These are phyloP conservation scores for Eleusine coracana DNA, from an alignment of 176 grass and related monocot genomes.

Conservation along the genomic window DNA sequence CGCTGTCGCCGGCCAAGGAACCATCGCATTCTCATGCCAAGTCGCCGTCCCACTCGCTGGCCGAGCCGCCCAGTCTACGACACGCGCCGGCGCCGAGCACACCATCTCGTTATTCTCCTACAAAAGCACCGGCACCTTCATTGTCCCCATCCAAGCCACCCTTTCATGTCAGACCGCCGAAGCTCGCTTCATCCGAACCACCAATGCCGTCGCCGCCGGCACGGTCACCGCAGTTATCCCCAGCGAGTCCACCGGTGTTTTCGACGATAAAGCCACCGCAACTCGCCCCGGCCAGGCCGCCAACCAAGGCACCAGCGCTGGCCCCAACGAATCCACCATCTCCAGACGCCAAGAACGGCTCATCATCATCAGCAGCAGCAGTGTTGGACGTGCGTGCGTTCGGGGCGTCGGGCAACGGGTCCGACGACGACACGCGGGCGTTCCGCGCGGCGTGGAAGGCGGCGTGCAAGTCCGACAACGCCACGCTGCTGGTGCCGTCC, in stretches of 20 bases:
- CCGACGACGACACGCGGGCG: slow-evolving; percentile 57
- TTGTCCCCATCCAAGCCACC: not conserved
- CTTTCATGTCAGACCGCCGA: not conserved
- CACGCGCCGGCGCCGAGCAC: slow-evolving; percentile 1
- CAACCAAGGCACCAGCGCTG: not conserved
- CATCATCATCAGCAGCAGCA: not conserved
- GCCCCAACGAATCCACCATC: slow-evolving; percentile 17
- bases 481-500: slow-evolving; percentile 59
- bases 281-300: not conserved
- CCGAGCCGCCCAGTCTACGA: not conserved
- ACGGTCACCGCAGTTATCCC: not conserved
- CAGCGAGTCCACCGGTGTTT: not conserved
- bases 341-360: not conserved
- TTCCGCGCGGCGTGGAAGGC: slow-evolving; percentile 76
- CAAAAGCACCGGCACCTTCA: not conserved
- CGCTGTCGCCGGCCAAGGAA: not conserved
- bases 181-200: not conserved
- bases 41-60: not conserved
- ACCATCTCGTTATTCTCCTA: not conserved
- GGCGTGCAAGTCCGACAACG: slow-evolving; percentile 43
- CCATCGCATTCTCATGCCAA: too few relatives aligned
- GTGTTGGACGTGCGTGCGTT: slow-evolving; percentile 69
- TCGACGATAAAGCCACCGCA: not conserved
- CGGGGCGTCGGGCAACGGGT: slow-evolving; percentile 60
- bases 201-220: not conserved